phyloP scores from a whole-genome alignment of 139 green algal genomes.

The Zygnema circumcarinatum region DNA sequence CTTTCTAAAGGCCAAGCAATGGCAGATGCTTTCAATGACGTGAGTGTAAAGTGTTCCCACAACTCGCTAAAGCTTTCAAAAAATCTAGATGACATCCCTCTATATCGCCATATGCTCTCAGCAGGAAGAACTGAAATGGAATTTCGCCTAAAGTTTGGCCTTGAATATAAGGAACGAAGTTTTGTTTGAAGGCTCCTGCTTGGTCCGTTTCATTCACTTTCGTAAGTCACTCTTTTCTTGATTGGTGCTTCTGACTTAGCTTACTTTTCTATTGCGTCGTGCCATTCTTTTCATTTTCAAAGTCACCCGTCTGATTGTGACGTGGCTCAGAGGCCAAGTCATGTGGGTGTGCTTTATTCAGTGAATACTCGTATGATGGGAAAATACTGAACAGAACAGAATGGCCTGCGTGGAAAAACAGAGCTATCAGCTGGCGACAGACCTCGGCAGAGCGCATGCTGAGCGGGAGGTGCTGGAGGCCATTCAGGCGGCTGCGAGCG shows the following conservation, averaged over 20 bases:
- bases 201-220: not conserved
- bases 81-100: not conserved
- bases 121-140: too few species aligned
- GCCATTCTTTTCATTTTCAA: too few species aligned
- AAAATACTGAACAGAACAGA: too few species aligned
- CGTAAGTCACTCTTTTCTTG: too few species aligned
- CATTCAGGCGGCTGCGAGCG: not conserved
- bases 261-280: too few species aligned
- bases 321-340: not conserved
- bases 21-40: constrained; percentile 53
- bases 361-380: too few species aligned
- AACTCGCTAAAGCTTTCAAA: not conserved
- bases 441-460: constrained; percentile 38
- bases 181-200: not conserved
- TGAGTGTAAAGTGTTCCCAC: not conserved
- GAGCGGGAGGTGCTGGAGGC: constrained; percentile 49
- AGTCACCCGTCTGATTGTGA: too few species aligned
- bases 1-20: constrained; percentile 5
- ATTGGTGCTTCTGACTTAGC: too few species aligned
- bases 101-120: too few species aligned
- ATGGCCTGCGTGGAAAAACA: constrained; percentile 22
- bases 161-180: too few species aligned
- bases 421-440: constrained; percentile 48
- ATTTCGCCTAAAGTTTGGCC: too few species aligned
- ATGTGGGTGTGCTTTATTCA: not conserved